Evolutionary conservation across 192 early-diverging fungal species (phyloP), one percentile per base, ranked within the genome.

Genomic region (Podila clonocystis): DNA sequence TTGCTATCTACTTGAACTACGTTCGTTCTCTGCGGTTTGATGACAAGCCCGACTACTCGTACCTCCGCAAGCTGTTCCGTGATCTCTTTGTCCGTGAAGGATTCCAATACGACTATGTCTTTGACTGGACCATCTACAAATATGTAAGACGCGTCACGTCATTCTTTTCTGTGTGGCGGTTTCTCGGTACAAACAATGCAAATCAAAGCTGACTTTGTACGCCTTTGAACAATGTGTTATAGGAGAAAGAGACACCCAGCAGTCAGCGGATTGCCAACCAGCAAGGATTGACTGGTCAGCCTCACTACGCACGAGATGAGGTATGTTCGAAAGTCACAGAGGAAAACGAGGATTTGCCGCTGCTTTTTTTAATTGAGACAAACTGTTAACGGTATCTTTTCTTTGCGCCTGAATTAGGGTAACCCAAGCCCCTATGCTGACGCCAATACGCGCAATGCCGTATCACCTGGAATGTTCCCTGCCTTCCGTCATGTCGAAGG

Each of bases 1-100:
- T 97, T 84, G 90, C 91, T 22, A 90, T 93, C 41, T 97, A 95
- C 71, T 84, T 97, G 67, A 95, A 96, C 82, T 97, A 97, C 71
- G 89, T 92, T 61, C 91, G 94, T 50, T 90, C 87, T 13, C 85
- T 96, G 72, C 89, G 94, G 15, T 97, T 97, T 78, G 96, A 97
- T 74, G 95, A 96, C 68, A 94, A 95, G 78, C 96, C 95, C 24
- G 96, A 97, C 73, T 97, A 97, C 82, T 87, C 87, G 30, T 97
- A 95, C 73, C 85, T 97, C n/a, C 91, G 93, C 73, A 91, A 93
- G 52, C 86, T 97, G 30, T 95, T 97, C 88, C 87, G 91, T 62
- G 94, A 95, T 63, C 79, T 97, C 57, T 95, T 94, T 88, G 87
- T 93, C 29, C 89, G 93, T 59, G 90, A 94, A 77, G 94, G 92